These are phyloP conservation scores for Ascomycota sp. DNA, from an alignment of 2,329 filamentous ascomycete species.

Conservation along the genomic window DNA sequence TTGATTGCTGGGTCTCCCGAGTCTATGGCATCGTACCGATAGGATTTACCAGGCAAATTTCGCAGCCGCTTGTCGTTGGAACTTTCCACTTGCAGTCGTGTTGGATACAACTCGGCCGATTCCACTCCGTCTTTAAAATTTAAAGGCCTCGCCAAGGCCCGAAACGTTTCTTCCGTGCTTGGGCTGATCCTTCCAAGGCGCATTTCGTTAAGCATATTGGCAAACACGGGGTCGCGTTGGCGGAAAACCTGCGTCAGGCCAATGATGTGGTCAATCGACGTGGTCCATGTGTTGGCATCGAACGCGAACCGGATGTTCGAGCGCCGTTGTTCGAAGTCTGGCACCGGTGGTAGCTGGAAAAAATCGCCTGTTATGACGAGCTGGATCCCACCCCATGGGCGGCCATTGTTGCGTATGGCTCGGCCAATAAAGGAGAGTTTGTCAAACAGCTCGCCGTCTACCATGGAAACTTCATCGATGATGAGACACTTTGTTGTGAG, in stretches of 20 bases:
- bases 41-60: conserved; percentile 45
- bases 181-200: conserved; percentile 63
- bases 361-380: conserved; percentile 93
- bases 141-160: conserved; percentile 48
- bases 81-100: conserved; percentile 68
- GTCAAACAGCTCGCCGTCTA: conserved; percentile 90
- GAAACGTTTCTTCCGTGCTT: conserved; percentile 61
- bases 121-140: conserved; percentile 51
- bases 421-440: conserved; percentile 82
- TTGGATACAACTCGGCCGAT: conserved; percentile 76
- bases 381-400: conserved; percentile 90
- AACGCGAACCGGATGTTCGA: conserved; percentile 72
- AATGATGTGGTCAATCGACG: conserved; percentile 87
- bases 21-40: conserved; percentile 56
- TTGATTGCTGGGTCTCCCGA: conserved; percentile 50
- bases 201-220: conserved; percentile 95
- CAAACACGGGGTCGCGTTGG: conserved; percentile 77
- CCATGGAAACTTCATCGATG: conserved; percentile 95
- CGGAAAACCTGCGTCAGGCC: conserved; percentile 90
- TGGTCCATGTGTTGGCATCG: conserved; percentile 78
- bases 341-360: conserved; percentile 89
- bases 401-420: conserved; percentile 69
- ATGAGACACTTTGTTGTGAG: conserved; percentile 69
- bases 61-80: conserved; percentile 62
- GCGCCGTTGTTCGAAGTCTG: conserved; percentile 41